Evolutionary conservation across 306 rosid species (phyloP).

Genomic region (Malus fusca): DNA sequence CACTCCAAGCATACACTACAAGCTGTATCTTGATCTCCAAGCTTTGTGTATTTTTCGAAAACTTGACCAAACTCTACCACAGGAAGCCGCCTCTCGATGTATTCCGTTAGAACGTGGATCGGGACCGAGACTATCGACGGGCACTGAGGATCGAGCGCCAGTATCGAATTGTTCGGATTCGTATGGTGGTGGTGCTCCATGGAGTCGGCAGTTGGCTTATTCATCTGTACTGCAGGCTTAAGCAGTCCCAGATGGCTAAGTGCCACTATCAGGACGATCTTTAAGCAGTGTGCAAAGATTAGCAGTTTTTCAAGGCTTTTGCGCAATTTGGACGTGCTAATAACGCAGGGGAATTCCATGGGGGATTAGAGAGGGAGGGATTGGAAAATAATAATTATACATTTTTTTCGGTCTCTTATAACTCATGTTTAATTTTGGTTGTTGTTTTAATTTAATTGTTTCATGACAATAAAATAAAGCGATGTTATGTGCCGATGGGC

Average conservation of each 20-base stretch:
- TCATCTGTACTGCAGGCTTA: not conserved
- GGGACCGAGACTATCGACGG: constrained; percentile 19
- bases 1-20: constrained; percentile 23
- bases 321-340: not conserved
- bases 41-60: not conserved
- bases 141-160: constrained; percentile 1
- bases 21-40: not conserved
- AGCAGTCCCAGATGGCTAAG: constrained; percentile 6
- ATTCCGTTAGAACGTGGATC: not conserved
- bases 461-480: no score
- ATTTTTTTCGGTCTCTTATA: no score
- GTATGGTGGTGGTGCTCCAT: not conserved
- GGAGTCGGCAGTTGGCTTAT: not conserved
- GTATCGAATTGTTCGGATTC: not conserved
- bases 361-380: not conserved
- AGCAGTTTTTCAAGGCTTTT: not conserved
- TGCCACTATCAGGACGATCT: not conserved
- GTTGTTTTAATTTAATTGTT: no score
- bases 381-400: no score
- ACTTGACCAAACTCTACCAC: not conserved
- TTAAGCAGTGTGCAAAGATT: not conserved
- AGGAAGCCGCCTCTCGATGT: constrained; percentile 22
- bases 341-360: constrained; percentile 4
- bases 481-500: no score
- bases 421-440: no score